Evolutionary conservation across 257 asterid species (phyloP).

Genomic region (Solanum pimpinellifolium): DNA sequence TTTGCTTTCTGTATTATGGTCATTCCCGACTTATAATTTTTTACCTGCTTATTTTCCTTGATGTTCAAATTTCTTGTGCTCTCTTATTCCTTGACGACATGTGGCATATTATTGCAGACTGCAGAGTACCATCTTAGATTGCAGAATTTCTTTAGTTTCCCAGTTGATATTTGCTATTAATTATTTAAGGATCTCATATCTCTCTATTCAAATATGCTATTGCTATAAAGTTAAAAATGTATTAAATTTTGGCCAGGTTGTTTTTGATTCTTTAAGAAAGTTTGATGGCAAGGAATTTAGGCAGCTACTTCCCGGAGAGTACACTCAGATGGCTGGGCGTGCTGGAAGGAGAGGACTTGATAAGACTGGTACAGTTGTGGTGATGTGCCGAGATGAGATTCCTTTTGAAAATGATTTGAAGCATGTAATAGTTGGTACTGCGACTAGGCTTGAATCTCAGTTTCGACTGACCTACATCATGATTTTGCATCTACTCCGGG

Average conservation of each 20-base stretch:
- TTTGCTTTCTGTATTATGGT: background rate
- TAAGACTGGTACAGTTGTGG: constrained; percentile 84
- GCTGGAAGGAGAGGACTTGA: constrained; percentile 99
- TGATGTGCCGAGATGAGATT: constrained; percentile 90
- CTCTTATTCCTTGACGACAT: background rate
- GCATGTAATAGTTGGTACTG: constrained; percentile 80
- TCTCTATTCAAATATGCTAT: background rate
- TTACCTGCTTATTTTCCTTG: background rate
- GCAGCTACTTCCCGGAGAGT: constrained; percentile 91
- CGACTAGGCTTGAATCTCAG: constrained; percentile 89
- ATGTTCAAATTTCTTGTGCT: background rate
- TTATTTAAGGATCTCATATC: background rate
- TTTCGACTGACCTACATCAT: constrained; percentile 94
- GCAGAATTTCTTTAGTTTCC: background rate
- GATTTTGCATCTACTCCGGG: constrained; percentile 97
- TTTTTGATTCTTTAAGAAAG: constrained; percentile 83
- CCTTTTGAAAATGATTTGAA: constrained; percentile 74
- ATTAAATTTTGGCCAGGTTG: constrained; percentile 53
- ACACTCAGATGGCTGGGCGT: constrained; percentile 99
- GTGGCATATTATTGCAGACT: background rate
- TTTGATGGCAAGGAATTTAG: constrained; percentile 93
- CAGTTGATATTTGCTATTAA: background rate
- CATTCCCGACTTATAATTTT: background rate
- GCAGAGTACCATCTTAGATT: background rate
- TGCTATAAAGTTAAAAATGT: background rate